A percentile compares a stretch with the other conserved stretches of the same genome.
These are phyloP conservation scores for Furcasterigmium furcatum DNA, from an alignment of 2,329 filamentous ascomycete species.

Conservation along the genomic window DNA sequence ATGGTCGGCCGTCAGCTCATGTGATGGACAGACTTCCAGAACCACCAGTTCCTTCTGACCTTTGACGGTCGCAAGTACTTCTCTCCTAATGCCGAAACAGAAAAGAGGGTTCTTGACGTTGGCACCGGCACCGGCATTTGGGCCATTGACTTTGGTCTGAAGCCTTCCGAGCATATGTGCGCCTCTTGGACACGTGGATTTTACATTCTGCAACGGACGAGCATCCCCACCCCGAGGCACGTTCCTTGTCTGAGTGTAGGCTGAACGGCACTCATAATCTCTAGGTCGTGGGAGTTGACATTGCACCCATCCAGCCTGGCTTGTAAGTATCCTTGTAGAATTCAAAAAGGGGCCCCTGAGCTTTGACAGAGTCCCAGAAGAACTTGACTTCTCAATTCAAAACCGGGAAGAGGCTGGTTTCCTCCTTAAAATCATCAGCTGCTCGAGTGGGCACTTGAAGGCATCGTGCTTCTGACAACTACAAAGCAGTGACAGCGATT, in stretches of 20 bases:
- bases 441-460: too few relatives aligned
- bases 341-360: too few relatives aligned
- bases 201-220: conserved; percentile 15
- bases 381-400: too few relatives aligned
- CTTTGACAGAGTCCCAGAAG: too few relatives aligned
- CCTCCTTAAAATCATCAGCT: too few relatives aligned
- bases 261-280: background rate
- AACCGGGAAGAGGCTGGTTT: too few relatives aligned
- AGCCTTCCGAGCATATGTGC: background rate
- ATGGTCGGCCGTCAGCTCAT: background rate
- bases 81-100: conserved; percentile 16
- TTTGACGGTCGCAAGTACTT: conserved; percentile 22
- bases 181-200: conserved; percentile 1
- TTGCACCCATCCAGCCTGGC: conserved; percentile 33
- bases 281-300: conserved; percentile 30
- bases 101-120: conserved; percentile 33
- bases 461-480: too few relatives aligned
- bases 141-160: conserved; percentile 36
- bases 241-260: background rate
- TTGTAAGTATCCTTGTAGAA: conserved; percentile 16
- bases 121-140: conserved; percentile 44
- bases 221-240: conserved; percentile 21
- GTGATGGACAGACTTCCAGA: conserved; percentile 23
- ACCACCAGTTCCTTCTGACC: conserved; percentile 26
- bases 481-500: too few relatives aligned